Percentiles rank a stretch among this genome's conserved stretches.
phyloP scores from a whole-genome alignment of 2,329 filamentous ascomycete species.

The Huntiella moniliformis region DNA sequence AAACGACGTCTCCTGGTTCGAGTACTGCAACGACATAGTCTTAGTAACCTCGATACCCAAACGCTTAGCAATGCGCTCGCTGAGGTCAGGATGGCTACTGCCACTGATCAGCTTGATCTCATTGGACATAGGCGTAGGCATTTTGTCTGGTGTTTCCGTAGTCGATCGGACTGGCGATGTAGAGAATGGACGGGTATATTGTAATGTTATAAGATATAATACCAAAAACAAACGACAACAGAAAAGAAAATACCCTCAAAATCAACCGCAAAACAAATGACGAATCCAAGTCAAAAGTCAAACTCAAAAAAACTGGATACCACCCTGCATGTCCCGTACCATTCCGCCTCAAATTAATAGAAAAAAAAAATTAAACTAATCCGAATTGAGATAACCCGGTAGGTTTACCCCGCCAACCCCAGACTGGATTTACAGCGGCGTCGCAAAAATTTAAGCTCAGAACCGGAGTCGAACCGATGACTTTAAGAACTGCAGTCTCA shows the following conservation, averaged over 20 bases:
- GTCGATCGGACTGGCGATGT: background rate
- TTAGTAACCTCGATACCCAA: slow-evolving; percentile 62
- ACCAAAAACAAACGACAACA: background rate
- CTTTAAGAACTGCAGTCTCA: slow-evolving; percentile 10
- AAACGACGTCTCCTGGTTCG: slow-evolving; percentile 73
- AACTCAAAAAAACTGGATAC: background rate
- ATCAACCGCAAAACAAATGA: slow-evolving; percentile 1
- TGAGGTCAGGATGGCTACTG: slow-evolving; percentile 29
- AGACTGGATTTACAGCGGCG: background rate
- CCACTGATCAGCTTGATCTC: slow-evolving; percentile 34
- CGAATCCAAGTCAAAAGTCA: background rate
- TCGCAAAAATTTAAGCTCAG: slow-evolving; percentile 5
- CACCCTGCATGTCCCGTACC: background rate
- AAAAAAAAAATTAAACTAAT: background rate
- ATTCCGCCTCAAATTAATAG: background rate
- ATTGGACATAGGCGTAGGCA: slow-evolving; percentile 25
- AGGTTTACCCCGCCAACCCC: background rate
- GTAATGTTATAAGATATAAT: background rate
- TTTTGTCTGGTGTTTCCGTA: background rate
- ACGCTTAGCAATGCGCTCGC: slow-evolving; percentile 26
- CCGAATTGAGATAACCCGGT: background rate
- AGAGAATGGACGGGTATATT: background rate
- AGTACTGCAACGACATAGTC: slow-evolving; percentile 67
- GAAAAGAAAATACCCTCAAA: background rate
- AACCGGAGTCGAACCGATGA: slow-evolving; percentile 11